These are phyloP conservation scores for Pseudophaeomoniella oleicola DNA, from an alignment of 2,329 filamentous ascomycete genomes.

Conservation along the genomic window DNA sequence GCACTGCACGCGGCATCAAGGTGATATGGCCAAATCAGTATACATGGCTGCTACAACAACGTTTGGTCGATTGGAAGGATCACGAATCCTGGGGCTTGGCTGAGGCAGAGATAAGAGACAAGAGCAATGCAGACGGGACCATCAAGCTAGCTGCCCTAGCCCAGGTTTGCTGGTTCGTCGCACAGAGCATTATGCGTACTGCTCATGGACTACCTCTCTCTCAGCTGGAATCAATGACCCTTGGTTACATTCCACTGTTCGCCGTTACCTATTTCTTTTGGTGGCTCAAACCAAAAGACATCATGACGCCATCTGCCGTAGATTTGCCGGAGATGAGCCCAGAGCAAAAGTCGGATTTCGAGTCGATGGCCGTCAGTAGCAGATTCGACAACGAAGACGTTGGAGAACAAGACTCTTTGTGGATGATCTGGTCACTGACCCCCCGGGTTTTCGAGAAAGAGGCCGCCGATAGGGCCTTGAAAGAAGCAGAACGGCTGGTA, in stretches of 20 bases:
- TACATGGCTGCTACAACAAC: slow-evolving; percentile 15
- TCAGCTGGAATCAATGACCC: slow-evolving; percentile 20
- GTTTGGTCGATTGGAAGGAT: slow-evolving; percentile 15
- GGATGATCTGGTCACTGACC: slow-evolving; percentile 16
- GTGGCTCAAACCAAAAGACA: slow-evolving; percentile 23
- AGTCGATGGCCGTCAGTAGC: slow-evolving; percentile 13
- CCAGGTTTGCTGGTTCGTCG: slow-evolving; percentile 18
- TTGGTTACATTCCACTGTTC: slow-evolving; percentile 21
- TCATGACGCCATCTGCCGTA: slow-evolving; percentile 17
- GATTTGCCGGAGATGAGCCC: slow-evolving; percentile 14
- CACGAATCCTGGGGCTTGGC: slow-evolving; percentile 15
- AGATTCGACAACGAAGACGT: slow-evolving; percentile 15
- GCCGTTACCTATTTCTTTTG: slow-evolving; percentile 20
- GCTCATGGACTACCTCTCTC: slow-evolving; percentile 18
- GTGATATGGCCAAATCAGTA: slow-evolving; percentile 21
- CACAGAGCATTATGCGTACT: slow-evolving; percentile 16
- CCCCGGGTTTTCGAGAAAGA: slow-evolving; percentile 18
- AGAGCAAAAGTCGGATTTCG: slow-evolving; percentile 12
- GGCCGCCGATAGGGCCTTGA: slow-evolving; percentile 8
- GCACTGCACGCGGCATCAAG: slow-evolving; percentile 10
- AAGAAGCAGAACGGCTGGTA: no score
- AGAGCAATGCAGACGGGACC: slow-evolving; percentile 18
- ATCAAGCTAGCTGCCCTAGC: slow-evolving; percentile 15
- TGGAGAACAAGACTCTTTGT: slow-evolving; percentile 11
- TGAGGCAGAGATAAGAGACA: slow-evolving; percentile 15